phyloP scores from a whole-genome alignment of 2,329 filamentous ascomycete genomes.

The Fusarium buharicum region DNA sequence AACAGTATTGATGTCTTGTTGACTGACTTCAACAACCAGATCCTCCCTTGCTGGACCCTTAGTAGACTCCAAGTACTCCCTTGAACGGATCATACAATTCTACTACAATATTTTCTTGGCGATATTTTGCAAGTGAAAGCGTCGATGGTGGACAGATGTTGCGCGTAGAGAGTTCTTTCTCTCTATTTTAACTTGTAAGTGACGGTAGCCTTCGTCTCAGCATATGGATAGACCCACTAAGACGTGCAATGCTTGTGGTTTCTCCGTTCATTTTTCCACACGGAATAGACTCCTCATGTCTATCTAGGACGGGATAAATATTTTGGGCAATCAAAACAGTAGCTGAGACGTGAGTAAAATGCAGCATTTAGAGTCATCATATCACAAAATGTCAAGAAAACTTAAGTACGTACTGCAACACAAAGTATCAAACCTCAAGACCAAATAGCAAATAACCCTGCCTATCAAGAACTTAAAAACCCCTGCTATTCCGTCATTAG shows the following conservation, averaged over 20 bases:
- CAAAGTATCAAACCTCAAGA: neutral
- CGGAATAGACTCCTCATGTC: conserved; percentile 3
- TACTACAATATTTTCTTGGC: neutral
- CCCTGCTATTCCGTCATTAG: conserved; percentile 13
- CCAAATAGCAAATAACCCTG: neutral
- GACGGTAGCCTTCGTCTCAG: conserved; percentile 2
- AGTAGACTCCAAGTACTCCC: neutral
- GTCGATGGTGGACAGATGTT: conserved; percentile 12
- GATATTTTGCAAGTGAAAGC: neutral
- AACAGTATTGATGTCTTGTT: neutral
- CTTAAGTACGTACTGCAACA: neutral
- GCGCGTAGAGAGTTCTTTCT: conserved; percentile 16
- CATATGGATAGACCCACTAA: conserved; percentile 19
- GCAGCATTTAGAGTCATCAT: no score
- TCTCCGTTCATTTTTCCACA: conserved; percentile 2
- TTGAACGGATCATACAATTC: neutral
- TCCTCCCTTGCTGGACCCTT: conserved; percentile 10
- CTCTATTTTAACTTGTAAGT: neutral
- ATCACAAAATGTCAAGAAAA: neutral
- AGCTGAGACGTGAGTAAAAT: no score
- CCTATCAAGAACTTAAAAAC: neutral
- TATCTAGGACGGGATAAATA: no score
- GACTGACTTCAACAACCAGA: conserved; percentile 14
- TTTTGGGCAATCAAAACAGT: no score
- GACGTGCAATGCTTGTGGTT: conserved; percentile 11